Evolutionary conservation across 2,329 filamentous ascomycete genomes (phyloP), one percentile per base, ranked within the genome.

Genomic region (Diatrype stigma): DNA sequence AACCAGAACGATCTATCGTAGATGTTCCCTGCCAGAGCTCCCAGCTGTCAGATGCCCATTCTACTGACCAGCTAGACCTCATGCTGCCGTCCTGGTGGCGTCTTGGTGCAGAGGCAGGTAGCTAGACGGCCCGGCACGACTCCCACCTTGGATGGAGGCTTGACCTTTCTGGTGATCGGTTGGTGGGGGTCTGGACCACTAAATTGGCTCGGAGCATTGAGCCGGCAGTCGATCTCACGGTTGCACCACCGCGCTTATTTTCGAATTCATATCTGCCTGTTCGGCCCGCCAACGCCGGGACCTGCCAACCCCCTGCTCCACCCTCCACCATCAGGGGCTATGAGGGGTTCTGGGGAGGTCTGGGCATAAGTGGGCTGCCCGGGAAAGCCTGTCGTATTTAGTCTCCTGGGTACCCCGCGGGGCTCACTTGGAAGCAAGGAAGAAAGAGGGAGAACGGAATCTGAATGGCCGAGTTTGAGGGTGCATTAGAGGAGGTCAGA

Each of bases 381-480:
- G 34, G 23, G 38, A 23, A 5, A 32, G 50, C 37, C 42, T 49
- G 46, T 46, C 49, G 49, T 54, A 56, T 56, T 54, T 54, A 54
- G 54, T 61, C 63, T 46, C 63, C 57, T 64, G 54, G 54, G 51
- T 51, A 64, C 65, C 65, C 65, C 65, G 63, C 65, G 63, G 62
- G 54, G 54, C 49, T 56, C 57, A 51, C 51, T 49, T 50, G 34
- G 46, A 12, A 45, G 58, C 54, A 49, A 52, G 56, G 53, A 53
- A 51, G 44, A 56, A 53, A 45, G 53, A 49, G 44, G 37, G 54
- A 56, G 60, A 57, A 62, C 63, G 65, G 62, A 62, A 66, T 65
- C 56, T 67, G 63, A 67, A 66, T 67, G 64, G 65, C 65, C 64
- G 63, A 63, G 58, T 55, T 26, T 11, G 22, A 44, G 14, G 40